A percentile compares a stretch with the other conserved stretches of the same genome.
phyloP scores from a whole-genome alignment of 2,329 filamentous ascomycete genomes.

The Phoma herbarum region DNA sequence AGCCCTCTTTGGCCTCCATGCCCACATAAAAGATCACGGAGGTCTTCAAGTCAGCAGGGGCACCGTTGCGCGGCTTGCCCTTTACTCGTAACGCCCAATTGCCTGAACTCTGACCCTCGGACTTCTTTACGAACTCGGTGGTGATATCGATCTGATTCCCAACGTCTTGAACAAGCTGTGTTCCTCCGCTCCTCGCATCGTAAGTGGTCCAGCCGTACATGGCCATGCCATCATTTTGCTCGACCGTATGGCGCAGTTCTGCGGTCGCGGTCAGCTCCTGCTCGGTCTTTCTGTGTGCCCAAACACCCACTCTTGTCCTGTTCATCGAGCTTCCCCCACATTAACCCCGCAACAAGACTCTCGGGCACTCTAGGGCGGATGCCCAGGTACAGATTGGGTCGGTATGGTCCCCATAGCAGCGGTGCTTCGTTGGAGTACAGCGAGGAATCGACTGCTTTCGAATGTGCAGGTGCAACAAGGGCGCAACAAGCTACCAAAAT shows the following conservation, averaged over 20 bases:
- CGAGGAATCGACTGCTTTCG: constrained; percentile 23
- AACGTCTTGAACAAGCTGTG: constrained; percentile 86
- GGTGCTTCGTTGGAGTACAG: constrained; percentile 69
- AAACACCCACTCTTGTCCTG: constrained; percentile 73
- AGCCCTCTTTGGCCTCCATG: constrained; percentile 74
- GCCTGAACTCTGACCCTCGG: constrained; percentile 83
- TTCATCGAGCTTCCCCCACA: constrained; percentile 87
- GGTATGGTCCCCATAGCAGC: constrained; percentile 94
- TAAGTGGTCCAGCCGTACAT: constrained; percentile 98
- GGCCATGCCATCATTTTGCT: constrained; percentile 89
- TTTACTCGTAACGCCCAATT: constrained; percentile 90
- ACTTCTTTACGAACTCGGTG: constrained; percentile 89
- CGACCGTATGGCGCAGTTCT: constrained; percentile 87
- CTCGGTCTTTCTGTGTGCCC: not conserved
- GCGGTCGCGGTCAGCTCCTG: constrained; percentile 17
- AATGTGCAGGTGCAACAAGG: constrained; percentile 21
- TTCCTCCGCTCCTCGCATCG: constrained; percentile 83
- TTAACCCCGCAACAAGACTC: constrained; percentile 79
- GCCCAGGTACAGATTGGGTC: constrained; percentile 92
- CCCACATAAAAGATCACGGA: constrained; percentile 82
- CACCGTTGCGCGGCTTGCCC: constrained; percentile 76
- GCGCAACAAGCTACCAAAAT: constrained; percentile 28
- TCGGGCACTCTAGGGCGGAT: constrained; percentile 81
- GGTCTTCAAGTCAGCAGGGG: constrained; percentile 71
- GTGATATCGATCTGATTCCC: constrained; percentile 87